Conservation (phyloP, 2,329 filamentous ascomycete genomes). For the Incumbomyces delicatus region DNA sequence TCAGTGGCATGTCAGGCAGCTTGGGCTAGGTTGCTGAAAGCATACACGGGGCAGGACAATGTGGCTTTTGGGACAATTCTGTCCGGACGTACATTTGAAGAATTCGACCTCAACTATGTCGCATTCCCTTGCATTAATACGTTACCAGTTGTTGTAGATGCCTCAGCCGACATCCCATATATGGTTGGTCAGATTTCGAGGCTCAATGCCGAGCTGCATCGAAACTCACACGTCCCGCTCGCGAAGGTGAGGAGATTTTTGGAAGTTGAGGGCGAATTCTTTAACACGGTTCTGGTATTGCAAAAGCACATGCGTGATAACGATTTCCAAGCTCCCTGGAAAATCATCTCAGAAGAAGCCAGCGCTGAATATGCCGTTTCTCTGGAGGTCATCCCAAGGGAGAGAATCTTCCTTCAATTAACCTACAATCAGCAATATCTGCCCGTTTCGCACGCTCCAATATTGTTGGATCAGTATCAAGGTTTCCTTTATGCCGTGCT, state of each 20-base stretch:
- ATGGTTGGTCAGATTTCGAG: slow-evolving; percentile 56
- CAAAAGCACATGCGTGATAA: slow-evolving; percentile 46
- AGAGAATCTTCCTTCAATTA: slow-evolving; percentile 51
- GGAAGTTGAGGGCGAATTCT: slow-evolving; percentile 54
- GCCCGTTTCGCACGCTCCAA: slow-evolving; percentile 55
- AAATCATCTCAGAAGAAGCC: slow-evolving; percentile 54
- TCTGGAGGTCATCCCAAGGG: slow-evolving; percentile 52
- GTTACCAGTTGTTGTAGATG: slow-evolving; percentile 57
- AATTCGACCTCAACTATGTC: slow-evolving; percentile 46
- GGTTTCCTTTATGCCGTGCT: slow-evolving; percentile 52
- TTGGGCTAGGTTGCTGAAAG: slow-evolving; percentile 65
- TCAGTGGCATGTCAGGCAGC: slow-evolving; percentile 67
- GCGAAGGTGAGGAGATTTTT: slow-evolving; percentile 63
- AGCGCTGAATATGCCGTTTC: slow-evolving; percentile 58
- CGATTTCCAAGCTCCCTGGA: slow-evolving; percentile 42
- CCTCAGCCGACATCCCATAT: slow-evolving; percentile 44
- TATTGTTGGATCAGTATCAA: slow-evolving; percentile 66
- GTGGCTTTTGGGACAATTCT: slow-evolving; percentile 74
- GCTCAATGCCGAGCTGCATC: slow-evolving; percentile 54
- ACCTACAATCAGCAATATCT: slow-evolving; percentile 57
- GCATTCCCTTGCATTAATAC: slow-evolving; percentile 75
- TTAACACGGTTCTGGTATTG: slow-evolving; percentile 79
- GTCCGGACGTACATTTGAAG: slow-evolving; percentile 57
- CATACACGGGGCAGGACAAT: slow-evolving; percentile 63
- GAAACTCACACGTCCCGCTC: slow-evolving; percentile 63